Conservation (phyloP, 2,329 filamentous ascomycete genomes). For the Emergomyces pasteurianus region DNA sequence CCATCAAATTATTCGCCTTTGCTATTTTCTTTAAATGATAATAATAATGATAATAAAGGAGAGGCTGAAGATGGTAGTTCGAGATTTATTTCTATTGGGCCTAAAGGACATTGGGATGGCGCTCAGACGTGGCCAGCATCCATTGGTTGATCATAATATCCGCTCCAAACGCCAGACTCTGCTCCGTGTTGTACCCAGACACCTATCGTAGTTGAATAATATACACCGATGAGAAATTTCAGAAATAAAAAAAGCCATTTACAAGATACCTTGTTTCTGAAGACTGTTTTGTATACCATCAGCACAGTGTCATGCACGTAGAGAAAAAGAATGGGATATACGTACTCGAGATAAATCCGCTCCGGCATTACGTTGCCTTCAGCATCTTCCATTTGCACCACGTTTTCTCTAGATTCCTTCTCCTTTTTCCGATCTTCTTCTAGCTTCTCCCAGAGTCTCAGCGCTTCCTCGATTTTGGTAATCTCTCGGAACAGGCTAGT, state of each 20-base stretch:
- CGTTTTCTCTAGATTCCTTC: constrained; percentile 62
- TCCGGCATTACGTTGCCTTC: constrained; percentile 98
- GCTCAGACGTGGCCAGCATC: not conserved
- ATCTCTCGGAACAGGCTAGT: constrained; percentile 89
- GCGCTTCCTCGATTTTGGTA: constrained; percentile 77
- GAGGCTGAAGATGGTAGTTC: not conserved
- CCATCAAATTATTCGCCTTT: not conserved
- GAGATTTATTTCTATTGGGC: not conserved
- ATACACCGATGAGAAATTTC: not conserved
- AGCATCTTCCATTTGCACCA: constrained; percentile 97
- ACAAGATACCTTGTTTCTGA: constrained; percentile 16
- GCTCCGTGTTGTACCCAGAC: not conserved
- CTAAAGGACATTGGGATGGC: not conserved
- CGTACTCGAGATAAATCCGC: constrained; percentile 81
- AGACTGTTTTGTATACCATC: constrained; percentile 10
- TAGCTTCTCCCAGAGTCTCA: constrained; percentile 86
- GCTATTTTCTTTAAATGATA: too few relatives aligned
- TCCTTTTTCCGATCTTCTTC: constrained; percentile 71
- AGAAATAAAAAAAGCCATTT: not conserved
- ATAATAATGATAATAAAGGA: too few relatives aligned
- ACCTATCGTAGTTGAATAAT: not conserved
- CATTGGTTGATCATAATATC: not conserved
- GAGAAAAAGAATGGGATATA: constrained; percentile 5
- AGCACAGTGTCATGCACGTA: constrained; percentile 1
- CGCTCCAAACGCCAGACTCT: not conserved